Percentiles rank a stretch among this genome's conserved stretches.
phyloP scores from a whole-genome alignment of 1,284 basidiomycete species.

The Cryptococcus jaspeensis region DNA sequence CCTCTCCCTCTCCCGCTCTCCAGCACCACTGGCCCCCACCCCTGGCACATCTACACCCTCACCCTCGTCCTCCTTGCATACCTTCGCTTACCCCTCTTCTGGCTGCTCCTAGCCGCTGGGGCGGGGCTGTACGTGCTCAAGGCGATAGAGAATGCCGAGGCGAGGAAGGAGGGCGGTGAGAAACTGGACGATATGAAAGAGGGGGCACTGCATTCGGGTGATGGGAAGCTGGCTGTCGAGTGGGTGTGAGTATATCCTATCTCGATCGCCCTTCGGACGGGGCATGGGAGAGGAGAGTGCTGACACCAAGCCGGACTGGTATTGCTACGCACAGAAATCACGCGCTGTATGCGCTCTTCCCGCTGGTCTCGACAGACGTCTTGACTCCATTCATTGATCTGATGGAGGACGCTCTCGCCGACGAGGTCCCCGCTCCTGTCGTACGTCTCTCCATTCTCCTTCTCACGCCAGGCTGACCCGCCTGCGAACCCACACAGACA shows the following conservation, averaged over 20 bases:
- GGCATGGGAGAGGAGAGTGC: not conserved
- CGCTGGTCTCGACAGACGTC: constrained; percentile 49
- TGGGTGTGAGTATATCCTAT: constrained; percentile 29
- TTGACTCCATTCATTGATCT: constrained; percentile 52
- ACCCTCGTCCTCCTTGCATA: constrained; percentile 1
- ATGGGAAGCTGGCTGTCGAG: constrained; percentile 16
- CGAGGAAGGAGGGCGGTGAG: not conserved
- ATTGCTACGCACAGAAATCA: constrained; percentile 36
- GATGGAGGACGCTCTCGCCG: constrained; percentile 49
- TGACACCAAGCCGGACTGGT: too few species aligned
- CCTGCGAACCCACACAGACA: constrained; percentile 33
- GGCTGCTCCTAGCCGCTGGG: constrained; percentile 4
- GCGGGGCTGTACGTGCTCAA: not conserved
- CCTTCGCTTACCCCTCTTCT: constrained; percentile 6
- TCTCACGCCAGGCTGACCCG: not conserved
- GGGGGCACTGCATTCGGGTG: not conserved
- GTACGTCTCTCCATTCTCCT: constrained; percentile 21
- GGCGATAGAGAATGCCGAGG: not conserved
- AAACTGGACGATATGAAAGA: too few species aligned
- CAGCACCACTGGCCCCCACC: not conserved
- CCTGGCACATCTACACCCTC: not conserved
- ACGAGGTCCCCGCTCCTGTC: constrained; percentile 48
- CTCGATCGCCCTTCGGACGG: too few species aligned
- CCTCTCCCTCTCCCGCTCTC: not conserved
- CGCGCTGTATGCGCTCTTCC: constrained; percentile 46